Conservation (phyloP, 1,139 yeast genomes). For the Lodderomyces jiufengensis region DNA sequence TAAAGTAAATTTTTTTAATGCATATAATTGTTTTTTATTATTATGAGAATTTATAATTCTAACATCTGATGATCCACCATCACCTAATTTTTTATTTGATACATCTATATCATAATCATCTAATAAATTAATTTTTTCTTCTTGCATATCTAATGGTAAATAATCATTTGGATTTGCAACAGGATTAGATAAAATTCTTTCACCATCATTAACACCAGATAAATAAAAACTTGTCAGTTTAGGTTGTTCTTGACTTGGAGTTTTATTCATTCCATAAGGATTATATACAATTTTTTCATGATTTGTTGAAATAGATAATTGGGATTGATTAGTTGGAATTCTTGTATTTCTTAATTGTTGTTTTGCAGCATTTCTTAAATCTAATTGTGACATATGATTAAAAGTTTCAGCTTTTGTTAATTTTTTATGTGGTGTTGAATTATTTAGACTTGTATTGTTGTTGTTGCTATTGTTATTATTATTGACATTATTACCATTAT, state of each 20-base stretch:
- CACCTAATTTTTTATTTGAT: constrained; percentile 52
- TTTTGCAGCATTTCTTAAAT: constrained; percentile 28
- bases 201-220: constrained; percentile 33
- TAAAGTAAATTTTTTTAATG: constrained; percentile 64
- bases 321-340: constrained; percentile 8
- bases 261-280: constrained; percentile 44
- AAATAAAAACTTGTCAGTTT: constrained; percentile 41
- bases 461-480: constrained; percentile 3
- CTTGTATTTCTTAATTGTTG: constrained; percentile 14
- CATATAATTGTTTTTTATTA: constrained; percentile 44
- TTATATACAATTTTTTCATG: constrained; percentile 42
- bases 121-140: constrained; percentile 48
- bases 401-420: constrained; percentile 37
- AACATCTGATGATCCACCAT: constrained; percentile 73
- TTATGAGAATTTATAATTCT: constrained; percentile 42
- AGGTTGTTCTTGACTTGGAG: constrained; percentile 33
- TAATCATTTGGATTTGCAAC: constrained; percentile 65
- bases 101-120: constrained; percentile 58
- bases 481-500: constrained; percentile 1
- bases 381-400: constrained; percentile 35
- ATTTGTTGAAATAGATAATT: constrained; percentile 7
- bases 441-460: constrained; percentile 6
- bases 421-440: constrained; percentile 18
- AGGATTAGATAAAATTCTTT: constrained; percentile 56
- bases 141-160: constrained; percentile 53